These are phyloP conservation scores for Ambrosia hybrid DNA, from an alignment of 140 eudicot genomes.

Conservation along the genomic window DNA sequence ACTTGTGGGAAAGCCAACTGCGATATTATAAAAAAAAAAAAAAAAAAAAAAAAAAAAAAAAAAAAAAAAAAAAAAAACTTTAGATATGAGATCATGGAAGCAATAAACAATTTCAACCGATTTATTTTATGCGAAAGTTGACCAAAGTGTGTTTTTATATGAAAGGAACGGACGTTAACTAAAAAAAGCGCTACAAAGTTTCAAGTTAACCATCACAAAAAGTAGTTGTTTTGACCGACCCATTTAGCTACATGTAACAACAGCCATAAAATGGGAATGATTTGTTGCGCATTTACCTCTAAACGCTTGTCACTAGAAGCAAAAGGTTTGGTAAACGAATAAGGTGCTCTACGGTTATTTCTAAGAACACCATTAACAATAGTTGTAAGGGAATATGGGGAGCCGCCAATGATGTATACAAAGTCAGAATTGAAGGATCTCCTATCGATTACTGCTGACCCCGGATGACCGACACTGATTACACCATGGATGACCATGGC, in stretches of 20 bases:
- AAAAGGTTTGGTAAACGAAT: constrained; percentile 66
- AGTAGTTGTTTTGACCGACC: background rate
- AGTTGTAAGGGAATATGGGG: constrained; percentile 61
- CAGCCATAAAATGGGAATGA: background rate
- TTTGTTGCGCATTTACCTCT: constrained; percentile 47
- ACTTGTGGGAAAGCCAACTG: constrained; percentile 70
- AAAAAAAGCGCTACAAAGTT: background rate
- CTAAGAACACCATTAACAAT: constrained; percentile 80
- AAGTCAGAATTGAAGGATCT: constrained; percentile 71
- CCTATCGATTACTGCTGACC: constrained; percentile 62
- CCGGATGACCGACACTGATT: constrained; percentile 76
- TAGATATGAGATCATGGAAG: constrained; percentile 1
- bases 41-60: background rate
- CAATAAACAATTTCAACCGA: background rate
- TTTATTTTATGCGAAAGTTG: background rate
- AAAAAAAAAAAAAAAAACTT: background rate
- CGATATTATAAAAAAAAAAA: background rate
- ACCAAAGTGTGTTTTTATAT: background rate
- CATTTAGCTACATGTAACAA: constrained; percentile 5
- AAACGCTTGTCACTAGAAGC: constrained; percentile 70
- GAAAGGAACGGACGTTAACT: too few species aligned
- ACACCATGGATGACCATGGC: constrained; percentile 92
- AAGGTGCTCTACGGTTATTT: constrained; percentile 81
- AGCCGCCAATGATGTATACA: constrained; percentile 75
- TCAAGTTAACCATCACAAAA: background rate